A percentile compares a stretch with the other conserved stretches of the same genome.
Conservation (phyloP, 257 asterid species). For the Linderniella brevidens region DNA sequence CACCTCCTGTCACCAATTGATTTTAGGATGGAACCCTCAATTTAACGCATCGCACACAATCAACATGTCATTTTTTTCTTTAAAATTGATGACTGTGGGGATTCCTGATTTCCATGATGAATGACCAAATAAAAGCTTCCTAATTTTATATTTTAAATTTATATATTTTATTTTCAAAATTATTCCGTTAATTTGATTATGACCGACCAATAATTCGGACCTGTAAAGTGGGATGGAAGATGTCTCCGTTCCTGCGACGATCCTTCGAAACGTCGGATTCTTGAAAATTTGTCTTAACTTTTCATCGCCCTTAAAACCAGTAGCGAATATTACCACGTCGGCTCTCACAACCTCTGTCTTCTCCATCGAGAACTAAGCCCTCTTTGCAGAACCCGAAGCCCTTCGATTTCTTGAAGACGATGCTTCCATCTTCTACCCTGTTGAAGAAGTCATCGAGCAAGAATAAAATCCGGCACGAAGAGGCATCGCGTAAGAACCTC, state of each 20-base stretch:
- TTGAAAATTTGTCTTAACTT: neutral
- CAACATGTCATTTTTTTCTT: no score
- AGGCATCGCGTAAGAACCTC: constrained; percentile 19
- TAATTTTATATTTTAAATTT: no score
- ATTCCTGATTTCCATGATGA: no score
- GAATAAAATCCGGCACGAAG: constrained; percentile 24
- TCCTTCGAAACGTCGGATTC: neutral
- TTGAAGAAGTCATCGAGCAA: constrained; percentile 26
- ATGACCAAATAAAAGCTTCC: no score
- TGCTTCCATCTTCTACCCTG: constrained; percentile 46
- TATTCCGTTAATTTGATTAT: no score
- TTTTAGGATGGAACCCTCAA: no score
- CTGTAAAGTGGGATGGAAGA: constrained; percentile 1
- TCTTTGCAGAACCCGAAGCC: constrained; percentile 18
- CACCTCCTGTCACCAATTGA: no score
- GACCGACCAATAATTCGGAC: neutral
- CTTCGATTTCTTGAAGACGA: constrained; percentile 22
- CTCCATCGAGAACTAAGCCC: constrained; percentile 29
- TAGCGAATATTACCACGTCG: constrained; percentile 41
- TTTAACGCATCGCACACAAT: no score
- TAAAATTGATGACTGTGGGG: no score
- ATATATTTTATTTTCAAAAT: no score
- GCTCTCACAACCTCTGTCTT: constrained; percentile 17
- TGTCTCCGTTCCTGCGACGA: neutral
- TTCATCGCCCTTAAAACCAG: constrained; percentile 34